These are phyloP conservation scores for Septoria petroselini DNA, from an alignment of 2,329 filamentous ascomycete species.

Conservation along the genomic window DNA sequence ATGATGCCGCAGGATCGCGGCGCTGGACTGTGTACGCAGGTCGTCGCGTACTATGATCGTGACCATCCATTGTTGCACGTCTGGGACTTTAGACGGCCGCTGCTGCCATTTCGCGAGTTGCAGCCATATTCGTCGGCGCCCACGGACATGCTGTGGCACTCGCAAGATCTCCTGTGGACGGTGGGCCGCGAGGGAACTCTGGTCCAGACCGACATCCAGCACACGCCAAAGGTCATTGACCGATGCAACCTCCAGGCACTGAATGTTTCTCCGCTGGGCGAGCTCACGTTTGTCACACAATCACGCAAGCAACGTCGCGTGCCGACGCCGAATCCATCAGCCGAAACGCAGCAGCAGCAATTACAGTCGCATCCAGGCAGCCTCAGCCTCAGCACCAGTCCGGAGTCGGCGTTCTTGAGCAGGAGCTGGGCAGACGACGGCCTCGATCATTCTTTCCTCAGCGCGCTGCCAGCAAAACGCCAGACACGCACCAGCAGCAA, in stretches of 20 bases:
- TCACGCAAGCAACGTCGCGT: constrained; percentile 46
- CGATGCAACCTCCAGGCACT: constrained; percentile 56
- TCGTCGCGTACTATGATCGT: constrained; percentile 61
- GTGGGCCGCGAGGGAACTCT: constrained; percentile 61
- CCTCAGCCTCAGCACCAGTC: constrained; percentile 27
- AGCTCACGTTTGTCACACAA: constrained; percentile 55
- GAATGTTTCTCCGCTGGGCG: constrained; percentile 57
- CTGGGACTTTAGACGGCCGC: constrained; percentile 62
- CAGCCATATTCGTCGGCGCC: constrained; percentile 54
- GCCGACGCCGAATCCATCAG: constrained; percentile 21
- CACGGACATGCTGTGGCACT: constrained; percentile 62
- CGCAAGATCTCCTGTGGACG: constrained; percentile 63
- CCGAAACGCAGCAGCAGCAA: constrained; percentile 4
- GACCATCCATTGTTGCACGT: constrained; percentile 60
- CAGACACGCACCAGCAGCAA: constrained; percentile 16
- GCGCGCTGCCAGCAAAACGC: constrained; percentile 35
- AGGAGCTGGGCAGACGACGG: constrained; percentile 55
- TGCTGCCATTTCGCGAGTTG: constrained; percentile 61
- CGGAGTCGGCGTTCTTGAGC: constrained; percentile 39
- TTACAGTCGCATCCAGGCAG: constrained; percentile 11
- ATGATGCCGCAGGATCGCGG: constrained; percentile 51
- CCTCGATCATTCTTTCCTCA: constrained; percentile 55
- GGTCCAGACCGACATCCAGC: constrained; percentile 61
- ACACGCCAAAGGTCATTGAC: constrained; percentile 57
- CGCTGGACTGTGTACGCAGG: constrained; percentile 59